Percentiles rank a stretch among this genome's conserved stretches.
Evolutionary conservation across 495 filamentous ascomycete genomes (phyloP).

Genomic region (Neurospora sp.): DNA sequence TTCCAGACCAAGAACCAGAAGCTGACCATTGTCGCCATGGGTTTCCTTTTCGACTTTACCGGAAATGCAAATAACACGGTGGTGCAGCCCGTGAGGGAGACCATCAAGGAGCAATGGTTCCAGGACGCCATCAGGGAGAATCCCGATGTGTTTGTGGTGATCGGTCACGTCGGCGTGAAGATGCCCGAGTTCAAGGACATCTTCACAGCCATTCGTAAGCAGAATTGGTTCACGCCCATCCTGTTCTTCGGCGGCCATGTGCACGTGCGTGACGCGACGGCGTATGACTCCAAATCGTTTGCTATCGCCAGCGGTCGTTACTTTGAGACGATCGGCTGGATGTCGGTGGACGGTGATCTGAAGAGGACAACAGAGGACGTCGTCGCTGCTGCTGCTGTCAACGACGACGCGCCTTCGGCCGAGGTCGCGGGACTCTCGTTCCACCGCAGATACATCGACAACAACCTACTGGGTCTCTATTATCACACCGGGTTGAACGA

Average conservation of each 20-base stretch:
- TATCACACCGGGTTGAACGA: conserved; percentile 67
- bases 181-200: conserved; percentile 69
- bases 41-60: conserved; percentile 89
- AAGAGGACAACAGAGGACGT: conserved; percentile 17
- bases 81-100: conserved; percentile 66
- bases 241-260: conserved; percentile 90
- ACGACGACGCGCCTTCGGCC: conserved; percentile 2
- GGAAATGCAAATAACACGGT: conserved; percentile 82
- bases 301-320: conserved; percentile 88
- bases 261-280: conserved; percentile 77
- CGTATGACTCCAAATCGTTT: conserved; percentile 70
- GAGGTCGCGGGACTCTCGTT: conserved; percentile 35
- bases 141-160: conserved; percentile 78
- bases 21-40: conserved; percentile 76
- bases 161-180: conserved; percentile 75
- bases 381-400: conserved; percentile 9
- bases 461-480: conserved; percentile 77
- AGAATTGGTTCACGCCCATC: conserved; percentile 72
- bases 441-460: conserved; percentile 82
- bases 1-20: conserved; percentile 83
- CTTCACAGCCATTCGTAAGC: conserved; percentile 66
- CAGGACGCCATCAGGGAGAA: conserved; percentile 74
- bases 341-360: conserved; percentile 69
- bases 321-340: conserved; percentile 95
- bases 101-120: conserved; percentile 82